Conservation (phyloP, 257 asterid species). For the Solanum sejunctum region DNA sequence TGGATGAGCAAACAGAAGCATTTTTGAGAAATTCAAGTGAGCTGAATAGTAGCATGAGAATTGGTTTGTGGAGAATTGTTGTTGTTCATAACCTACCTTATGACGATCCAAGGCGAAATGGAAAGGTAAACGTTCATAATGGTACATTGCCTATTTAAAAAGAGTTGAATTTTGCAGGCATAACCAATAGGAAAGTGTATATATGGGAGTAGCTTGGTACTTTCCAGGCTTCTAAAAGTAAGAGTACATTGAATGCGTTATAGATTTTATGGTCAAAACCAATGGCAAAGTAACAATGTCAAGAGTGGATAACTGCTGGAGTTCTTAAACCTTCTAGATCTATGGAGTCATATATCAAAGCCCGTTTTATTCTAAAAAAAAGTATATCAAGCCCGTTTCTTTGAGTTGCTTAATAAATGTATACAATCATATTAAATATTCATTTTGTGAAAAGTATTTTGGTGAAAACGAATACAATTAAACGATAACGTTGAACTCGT, state of each 20-base stretch:
- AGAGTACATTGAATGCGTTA: not conserved
- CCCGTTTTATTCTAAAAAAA: no score
- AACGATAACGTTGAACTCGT: not conserved
- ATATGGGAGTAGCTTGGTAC: not conserved
- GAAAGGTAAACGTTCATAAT: slow-evolving; percentile 47
- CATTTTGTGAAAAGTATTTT: not conserved
- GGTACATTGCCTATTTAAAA: not conserved
- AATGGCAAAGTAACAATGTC: not conserved
- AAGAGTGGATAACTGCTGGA: not conserved
- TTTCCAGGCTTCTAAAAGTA: not conserved
- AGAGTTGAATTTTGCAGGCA: not conserved
- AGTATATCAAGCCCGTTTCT: not conserved
- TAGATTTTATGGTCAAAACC: not conserved
- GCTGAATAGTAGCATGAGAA: slow-evolving; percentile 49
- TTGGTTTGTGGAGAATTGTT: slow-evolving; percentile 79
- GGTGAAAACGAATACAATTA: not conserved
- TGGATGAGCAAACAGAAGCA: slow-evolving; percentile 64
- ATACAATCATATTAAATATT: not conserved
- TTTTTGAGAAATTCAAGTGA: slow-evolving; percentile 50
- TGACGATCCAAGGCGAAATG: slow-evolving; percentile 82
- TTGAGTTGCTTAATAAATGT: not conserved
- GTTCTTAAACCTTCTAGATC: not conserved
- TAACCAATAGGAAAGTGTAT: not conserved
- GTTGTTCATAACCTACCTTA: slow-evolving; percentile 79
- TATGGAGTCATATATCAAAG: not conserved